Evolutionary conservation across 345 rosid species (phyloP).

Genomic region (Euphorbia peplus): DNA sequence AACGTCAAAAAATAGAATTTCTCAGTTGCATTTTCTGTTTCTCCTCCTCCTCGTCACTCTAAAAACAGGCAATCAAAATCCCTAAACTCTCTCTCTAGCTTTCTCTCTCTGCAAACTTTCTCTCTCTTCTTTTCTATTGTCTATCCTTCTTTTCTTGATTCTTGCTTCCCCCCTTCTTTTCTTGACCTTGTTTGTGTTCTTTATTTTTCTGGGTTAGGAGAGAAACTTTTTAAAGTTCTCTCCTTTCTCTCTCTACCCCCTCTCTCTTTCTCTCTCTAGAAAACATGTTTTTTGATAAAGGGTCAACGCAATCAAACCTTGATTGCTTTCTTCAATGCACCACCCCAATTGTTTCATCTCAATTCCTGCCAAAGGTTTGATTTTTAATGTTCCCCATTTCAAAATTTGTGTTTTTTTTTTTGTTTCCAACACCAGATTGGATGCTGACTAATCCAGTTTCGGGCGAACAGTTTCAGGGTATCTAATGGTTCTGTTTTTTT

Average conservation of each 20-base stretch:
- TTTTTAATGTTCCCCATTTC: background rate
- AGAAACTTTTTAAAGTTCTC: constrained; percentile 4
- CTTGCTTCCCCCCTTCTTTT: constrained; percentile 13
- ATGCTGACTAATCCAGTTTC: too few species aligned
- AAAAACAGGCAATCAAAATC: constrained; percentile 30
- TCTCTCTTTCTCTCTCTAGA: constrained; percentile 2
- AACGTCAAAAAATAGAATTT: constrained; percentile 55
- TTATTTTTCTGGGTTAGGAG: constrained; percentile 29
- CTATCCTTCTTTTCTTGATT: constrained; percentile 1
- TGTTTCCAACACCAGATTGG: too few species aligned
- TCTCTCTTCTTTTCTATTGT: constrained; percentile 5
- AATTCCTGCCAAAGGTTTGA: constrained; percentile 76
- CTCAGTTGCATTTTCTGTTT: constrained; percentile 21
- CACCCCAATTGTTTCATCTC: constrained; percentile 76
- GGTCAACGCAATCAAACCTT: constrained; percentile 77
- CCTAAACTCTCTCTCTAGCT: constrained; percentile 30
- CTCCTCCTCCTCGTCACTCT: constrained; percentile 23
- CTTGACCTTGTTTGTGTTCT: constrained; percentile 18
- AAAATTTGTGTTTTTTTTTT: too few species aligned
- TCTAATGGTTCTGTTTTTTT: too few species aligned
- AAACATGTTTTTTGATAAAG: constrained; percentile 62
- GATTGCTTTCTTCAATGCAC: constrained; percentile 77
- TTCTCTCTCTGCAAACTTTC: constrained; percentile 10
- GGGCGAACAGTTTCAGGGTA: too few species aligned
- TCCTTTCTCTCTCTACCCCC: constrained; percentile 20